These are phyloP conservation scores for Pichia nakasei DNA, from an alignment of 805 yeast genomes.

Conservation along the genomic window DNA sequence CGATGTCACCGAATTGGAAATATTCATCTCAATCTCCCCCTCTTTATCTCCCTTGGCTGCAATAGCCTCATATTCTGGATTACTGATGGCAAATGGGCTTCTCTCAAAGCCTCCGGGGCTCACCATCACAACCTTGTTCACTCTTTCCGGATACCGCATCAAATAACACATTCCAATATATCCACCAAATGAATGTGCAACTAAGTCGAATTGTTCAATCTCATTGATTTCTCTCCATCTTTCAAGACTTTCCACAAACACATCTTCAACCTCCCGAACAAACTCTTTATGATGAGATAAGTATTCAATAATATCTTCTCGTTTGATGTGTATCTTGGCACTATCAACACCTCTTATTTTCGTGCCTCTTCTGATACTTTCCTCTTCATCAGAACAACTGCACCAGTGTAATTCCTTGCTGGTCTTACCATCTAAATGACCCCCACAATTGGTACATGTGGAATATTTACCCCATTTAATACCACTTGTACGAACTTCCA, in stretches of 20 bases:
- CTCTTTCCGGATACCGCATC: conserved; percentile 43
- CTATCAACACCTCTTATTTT: background rate
- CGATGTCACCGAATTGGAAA: conserved; percentile 36
- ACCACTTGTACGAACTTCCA: conserved; percentile 19
- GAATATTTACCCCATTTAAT: conserved; percentile 11
- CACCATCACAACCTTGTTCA: conserved; percentile 48
- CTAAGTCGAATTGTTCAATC: conserved; percentile 46
- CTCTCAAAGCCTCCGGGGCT: conserved; percentile 79
- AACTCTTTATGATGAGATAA: conserved; percentile 30
- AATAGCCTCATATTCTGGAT: conserved; percentile 22
- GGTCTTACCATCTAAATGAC: conserved; percentile 11
- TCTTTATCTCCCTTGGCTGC: conserved; percentile 2
- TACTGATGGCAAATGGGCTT: conserved; percentile 49
- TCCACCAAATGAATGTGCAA: conserved; percentile 80
- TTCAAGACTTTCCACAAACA: conserved; percentile 53
- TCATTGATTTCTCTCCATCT: conserved; percentile 47
- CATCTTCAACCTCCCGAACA: conserved; percentile 39
- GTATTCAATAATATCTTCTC: conserved; percentile 11
- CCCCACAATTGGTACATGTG: conserved; percentile 8
- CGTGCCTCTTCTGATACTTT: conserved; percentile 4
- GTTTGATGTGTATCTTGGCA: conserved; percentile 3
- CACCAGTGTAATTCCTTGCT: conserved; percentile 6
- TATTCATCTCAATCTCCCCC: conserved; percentile 13
- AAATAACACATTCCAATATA: conserved; percentile 54
- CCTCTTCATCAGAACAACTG: conserved; percentile 6